Evolutionary conservation across 441 rosid genomes (phyloP), one percentile per base, ranked within the genome.

Genomic region (Breynia disticha): DNA sequence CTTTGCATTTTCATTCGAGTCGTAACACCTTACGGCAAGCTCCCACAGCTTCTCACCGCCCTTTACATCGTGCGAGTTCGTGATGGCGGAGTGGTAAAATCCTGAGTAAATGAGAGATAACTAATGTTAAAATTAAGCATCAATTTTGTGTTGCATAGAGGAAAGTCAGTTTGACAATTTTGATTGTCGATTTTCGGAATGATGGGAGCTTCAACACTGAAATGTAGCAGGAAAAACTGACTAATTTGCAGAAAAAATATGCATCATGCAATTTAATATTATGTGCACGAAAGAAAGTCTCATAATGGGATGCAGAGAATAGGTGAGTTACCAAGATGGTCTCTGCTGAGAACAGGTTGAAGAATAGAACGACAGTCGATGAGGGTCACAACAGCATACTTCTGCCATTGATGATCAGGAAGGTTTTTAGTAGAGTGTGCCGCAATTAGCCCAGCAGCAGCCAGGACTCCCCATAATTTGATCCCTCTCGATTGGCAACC

Each of bases 51-150:
- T 60, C n/a, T 82, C 97, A 0, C 55, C 60, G 41, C 76, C 83
- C 9, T 52, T 59, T 46, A 84, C 18, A 50, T 81, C 94, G 42
- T 87, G 91, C 16, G 95, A 72, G 67, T 84, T 86, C 50, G 79
- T 54, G 21, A 82, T 81, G 1, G 83, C 97, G 1, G 95, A 69
- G 62, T 87, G 97, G 66, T 90, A 90, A 66, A 86, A 90, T 37
- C 97, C 97, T 86, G 65, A 28, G 55, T 8, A 16, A 57, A 48
- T 4, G 44, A 70, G 19, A 11, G 12, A 21, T 20, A 16, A 7
- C 16, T 16, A 2, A 32, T n/a, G 39, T 59, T 42, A 42, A 50
- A 41, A 41, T 41, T 41, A 41, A 41, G 44, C 44, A 7, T 41
- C 5, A 41, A 28, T 4, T 4, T 28, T 28, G 35, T 28, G 35